These are phyloP conservation scores for Ascochyta lentis DNA, from an alignment of 2,329 filamentous ascomycete species.

Conservation along the genomic window DNA sequence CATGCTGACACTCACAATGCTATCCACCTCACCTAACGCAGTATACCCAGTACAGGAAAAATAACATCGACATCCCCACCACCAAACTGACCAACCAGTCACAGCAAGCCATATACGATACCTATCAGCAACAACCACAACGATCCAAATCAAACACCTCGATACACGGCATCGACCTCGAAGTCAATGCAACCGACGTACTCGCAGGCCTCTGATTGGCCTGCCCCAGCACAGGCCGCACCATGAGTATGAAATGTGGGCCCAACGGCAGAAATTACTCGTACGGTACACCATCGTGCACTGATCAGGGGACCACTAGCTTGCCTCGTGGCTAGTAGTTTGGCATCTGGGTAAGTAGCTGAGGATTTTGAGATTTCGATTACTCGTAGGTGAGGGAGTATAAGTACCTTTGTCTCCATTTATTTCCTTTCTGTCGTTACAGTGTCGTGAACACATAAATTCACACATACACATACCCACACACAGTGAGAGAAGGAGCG, in stretches of 20 bases:
- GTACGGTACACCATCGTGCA: background rate
- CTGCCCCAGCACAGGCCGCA: background rate
- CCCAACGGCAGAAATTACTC: background rate
- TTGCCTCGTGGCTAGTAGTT: too few relatives aligned
- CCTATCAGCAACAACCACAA: background rate
- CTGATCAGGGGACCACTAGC: too few relatives aligned
- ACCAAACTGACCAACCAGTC: background rate
- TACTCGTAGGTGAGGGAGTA: too few relatives aligned
- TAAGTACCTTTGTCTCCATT: too few relatives aligned
- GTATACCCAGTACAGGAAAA: too few relatives aligned
- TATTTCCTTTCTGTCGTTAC: too few relatives aligned
- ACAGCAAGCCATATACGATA: background rate
- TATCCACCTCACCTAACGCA: background rate
- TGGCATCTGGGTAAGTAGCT: too few relatives aligned
- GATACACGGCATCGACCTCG: background rate
- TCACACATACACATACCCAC: too few relatives aligned
- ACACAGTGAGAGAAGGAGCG: too few relatives aligned
- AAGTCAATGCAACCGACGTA: background rate
- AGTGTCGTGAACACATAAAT: too few relatives aligned
- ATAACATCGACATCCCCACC: background rate
- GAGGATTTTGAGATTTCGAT: too few relatives aligned
- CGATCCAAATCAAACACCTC: background rate
- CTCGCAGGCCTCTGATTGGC: conserved; percentile 3
- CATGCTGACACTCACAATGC: background rate
- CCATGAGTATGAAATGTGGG: conserved; percentile 6